Percentiles rank a stretch among this genome's conserved stretches.
Conservation (phyloP, 129 eudicot genomes). For the Flaveria sonorensis region DNA sequence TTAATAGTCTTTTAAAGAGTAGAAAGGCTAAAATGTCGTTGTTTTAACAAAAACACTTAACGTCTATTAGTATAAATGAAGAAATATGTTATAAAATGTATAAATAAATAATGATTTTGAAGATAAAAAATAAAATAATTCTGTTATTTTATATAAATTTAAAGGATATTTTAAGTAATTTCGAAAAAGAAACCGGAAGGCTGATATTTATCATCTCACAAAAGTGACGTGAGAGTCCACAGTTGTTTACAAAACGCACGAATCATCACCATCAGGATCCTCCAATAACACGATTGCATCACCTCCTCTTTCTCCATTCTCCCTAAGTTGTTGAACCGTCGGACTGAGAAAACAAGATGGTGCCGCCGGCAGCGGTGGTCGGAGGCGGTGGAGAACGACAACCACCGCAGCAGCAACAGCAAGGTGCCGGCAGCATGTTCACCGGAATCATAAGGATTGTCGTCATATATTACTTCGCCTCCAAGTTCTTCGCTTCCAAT, state of each 20-base stretch:
- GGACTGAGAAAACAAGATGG: constrained; percentile 68
- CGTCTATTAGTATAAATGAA: no score
- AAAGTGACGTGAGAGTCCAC: constrained; percentile 18
- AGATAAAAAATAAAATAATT: no score
- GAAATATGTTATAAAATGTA: no score
- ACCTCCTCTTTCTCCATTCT: constrained; percentile 20
- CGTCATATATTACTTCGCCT: constrained; percentile 90
- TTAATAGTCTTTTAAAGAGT: no score
- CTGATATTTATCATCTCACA: constrained; percentile 20
- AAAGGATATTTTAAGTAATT: no score
- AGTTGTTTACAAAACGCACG: constrained; percentile 14
- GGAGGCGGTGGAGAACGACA: constrained; percentile 44
- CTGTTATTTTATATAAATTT: no score
- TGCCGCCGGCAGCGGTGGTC: constrained; percentile 65
- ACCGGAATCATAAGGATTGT: constrained; percentile 79
- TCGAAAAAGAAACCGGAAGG: not conserved
- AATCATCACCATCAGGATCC: not conserved
- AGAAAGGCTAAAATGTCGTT: no score
- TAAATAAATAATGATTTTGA: no score
- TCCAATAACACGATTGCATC: constrained; percentile 22
- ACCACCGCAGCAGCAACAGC: constrained; percentile 43
- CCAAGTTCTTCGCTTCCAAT: constrained; percentile 67
- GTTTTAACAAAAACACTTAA: no score
- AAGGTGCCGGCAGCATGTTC: constrained; percentile 60
- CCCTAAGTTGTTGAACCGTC: constrained; percentile 14